Evolutionary conservation across 495 filamentous ascomycete genomes (phyloP).

Genomic region (Aspergillus nanangensis): DNA sequence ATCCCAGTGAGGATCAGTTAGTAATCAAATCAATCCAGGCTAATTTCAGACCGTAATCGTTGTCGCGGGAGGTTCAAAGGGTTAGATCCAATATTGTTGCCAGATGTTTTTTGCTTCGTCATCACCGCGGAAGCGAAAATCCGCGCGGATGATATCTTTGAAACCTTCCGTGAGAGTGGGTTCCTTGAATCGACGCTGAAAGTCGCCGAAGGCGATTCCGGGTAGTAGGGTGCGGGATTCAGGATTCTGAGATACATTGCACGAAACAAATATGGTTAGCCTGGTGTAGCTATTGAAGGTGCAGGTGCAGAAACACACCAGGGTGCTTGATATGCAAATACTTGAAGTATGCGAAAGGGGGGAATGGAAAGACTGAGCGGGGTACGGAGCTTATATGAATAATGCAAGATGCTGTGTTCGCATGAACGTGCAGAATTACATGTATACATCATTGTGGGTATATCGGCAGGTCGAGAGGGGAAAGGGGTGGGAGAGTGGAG

Average conservation of each 20-base stretch:
- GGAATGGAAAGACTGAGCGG: too few relatives aligned
- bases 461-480: background rate
- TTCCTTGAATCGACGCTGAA: conserved; percentile 61
- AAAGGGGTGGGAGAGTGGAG: background rate
- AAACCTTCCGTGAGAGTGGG: conserved; percentile 79
- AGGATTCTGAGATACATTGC: conserved; percentile 56
- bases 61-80: conserved; percentile 28
- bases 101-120: conserved; percentile 56
- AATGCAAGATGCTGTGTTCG: background rate
- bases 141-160: conserved; percentile 64
- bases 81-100: conserved; percentile 64
- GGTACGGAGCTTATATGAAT: background rate
- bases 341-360: too few relatives aligned
- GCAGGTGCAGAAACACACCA: too few relatives aligned
- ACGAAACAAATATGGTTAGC: background rate
- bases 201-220: conserved; percentile 73
- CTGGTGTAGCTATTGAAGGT: too few relatives aligned
- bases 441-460: background rate
- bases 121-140: conserved; percentile 62
- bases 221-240: conserved; percentile 73
- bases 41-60: too few relatives aligned
- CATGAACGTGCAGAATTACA: background rate
- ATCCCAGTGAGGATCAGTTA: background rate
- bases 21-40: background rate
- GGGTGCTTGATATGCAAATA: too few relatives aligned